Conservation (phyloP, 306 rosid species). For the Cicer judaicum region DNA sequence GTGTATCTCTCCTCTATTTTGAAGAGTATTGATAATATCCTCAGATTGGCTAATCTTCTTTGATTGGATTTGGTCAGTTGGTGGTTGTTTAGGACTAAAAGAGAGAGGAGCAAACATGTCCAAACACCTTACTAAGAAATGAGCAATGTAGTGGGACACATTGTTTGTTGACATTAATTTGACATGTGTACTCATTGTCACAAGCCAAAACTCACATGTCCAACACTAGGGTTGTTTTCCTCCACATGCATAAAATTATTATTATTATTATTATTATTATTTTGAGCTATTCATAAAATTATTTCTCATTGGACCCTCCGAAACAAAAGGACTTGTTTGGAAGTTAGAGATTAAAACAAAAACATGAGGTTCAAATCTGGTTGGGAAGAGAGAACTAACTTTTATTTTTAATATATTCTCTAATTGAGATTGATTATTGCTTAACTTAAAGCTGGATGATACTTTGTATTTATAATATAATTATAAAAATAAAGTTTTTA, state of each 20-base stretch:
- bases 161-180: conserved; percentile 19
- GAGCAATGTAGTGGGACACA: neutral
- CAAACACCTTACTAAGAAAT: conserved; percentile 16
- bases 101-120: conserved; percentile 17
- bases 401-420: too few species aligned
- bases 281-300: neutral
- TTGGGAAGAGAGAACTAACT: too few species aligned
- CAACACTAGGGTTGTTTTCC: conserved; percentile 6
- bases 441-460: too few species aligned
- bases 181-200: conserved; percentile 32
- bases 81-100: conserved; percentile 25
- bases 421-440: too few species aligned
- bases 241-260: neutral
- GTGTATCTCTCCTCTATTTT: neutral
- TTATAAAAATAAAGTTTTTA: too few species aligned
- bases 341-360: too few species aligned
- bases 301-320: neutral
- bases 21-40: conserved; percentile 1
- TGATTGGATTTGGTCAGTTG: neutral
- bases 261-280: neutral
- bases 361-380: too few species aligned
- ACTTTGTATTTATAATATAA: too few species aligned
- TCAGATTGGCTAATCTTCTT: conserved; percentile 16
- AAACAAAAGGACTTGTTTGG: neutral
- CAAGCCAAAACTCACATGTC: conserved; percentile 28